Base-by-base conservation (phyloP, 192 early-diverging fungal species). In the Allomyces macrogynus region DNA sequence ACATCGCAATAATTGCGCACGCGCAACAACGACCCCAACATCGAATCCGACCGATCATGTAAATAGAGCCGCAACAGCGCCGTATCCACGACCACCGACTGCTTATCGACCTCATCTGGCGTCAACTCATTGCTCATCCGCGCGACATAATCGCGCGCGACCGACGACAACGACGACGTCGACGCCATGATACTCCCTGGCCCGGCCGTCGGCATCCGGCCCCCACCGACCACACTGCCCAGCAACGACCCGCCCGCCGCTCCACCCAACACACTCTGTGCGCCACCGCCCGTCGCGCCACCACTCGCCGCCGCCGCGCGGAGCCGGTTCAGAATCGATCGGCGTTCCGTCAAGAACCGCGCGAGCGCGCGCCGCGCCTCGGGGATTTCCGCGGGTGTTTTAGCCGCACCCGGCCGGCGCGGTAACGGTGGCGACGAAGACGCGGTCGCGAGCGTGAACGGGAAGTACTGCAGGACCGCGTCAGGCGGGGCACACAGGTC, bases 271-370 rank as follows among this genome's bases (percentile, higher is more conserved):
- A 40, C 7, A 40, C 32, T 40, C 3, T 40, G 32, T 40, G 32
- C 32, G 32, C 32, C 32, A 3, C 32, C 32, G 32, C 32, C 32
- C 32, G 32, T 40, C 32, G 32, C 32, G 7, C 49, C 49, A 5
- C 49, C 49, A 57, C 49, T n/a, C 2, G 49, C 49, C 49, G 20
- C 20, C 0, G 16, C 20, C 16, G 20, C 16, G 16, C 49, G 49
- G 20, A 57, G 12, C 2, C 49, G 49, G 16, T 57, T 57, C 49
- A 57, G 49, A 5, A 57, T 57, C 49, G 49, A 57, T 16, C 49
- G 49, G 49, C 49, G 49, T n/a, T 57, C 49, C 49, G 49, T 57
- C 49, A 57, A 57, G 49, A 57, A 57, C 49, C 49, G 49, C 20
- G 49, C 20, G 16, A 57, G 49, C 4, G 49, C 49, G 49, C 20